Base-by-base conservation (phyloP, 1,284 basidiomycete species). In the Crepidotus sp. region DNA sequence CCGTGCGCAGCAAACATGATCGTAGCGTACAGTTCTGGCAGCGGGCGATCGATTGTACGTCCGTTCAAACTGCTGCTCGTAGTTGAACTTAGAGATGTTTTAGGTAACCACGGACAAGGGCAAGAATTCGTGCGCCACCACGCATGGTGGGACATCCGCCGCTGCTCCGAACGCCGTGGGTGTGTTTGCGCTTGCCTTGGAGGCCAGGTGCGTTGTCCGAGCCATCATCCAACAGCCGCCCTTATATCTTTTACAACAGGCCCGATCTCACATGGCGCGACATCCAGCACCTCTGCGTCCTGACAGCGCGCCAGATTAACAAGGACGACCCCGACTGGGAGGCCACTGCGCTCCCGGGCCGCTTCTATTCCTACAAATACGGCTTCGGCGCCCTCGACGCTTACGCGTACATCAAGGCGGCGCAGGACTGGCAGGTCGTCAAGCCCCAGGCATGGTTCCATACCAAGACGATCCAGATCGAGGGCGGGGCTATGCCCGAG, bases 211-310 rank as follows among this genome's bases (percentile, higher is more conserved):
- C 11, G 31, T 26, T 29, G 4, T 21, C 11, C 9, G 4, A 8
- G 14, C 27, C 26, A 45, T 11, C 32, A 26, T 36, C 38, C 33
- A 4, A 2, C 13, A 35, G 33, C 34, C 34, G 30, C 29, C 34
- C 36, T 48, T 53, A 40, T 48, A 14, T 19, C 36, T 40, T n/a
- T n/a, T n/a, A n/a, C 7, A 25, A 9, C 47, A 85, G 87, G 22
- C 92, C 93, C 13, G 94, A 98, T 37, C 76, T 99, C 21, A 86
- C 87, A 21, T 99, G 96, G 96, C 82, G 96, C 47, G 96, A 99
- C 60, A 74, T 98, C 30, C 96, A 99, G 61, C 81, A 98, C 59
- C 72, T 99, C 29, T 84, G 85, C 45, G 80, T 98, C 26, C 71
- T 75, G 48, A 87, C 82, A 1, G 88, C 89, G 1, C 74, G 80